Evolutionary conservation across 495 filamentous ascomycete genomes (phyloP), one percentile per base, ranked within the genome.

Genomic region (Hypoxylon cercidicola): DNA sequence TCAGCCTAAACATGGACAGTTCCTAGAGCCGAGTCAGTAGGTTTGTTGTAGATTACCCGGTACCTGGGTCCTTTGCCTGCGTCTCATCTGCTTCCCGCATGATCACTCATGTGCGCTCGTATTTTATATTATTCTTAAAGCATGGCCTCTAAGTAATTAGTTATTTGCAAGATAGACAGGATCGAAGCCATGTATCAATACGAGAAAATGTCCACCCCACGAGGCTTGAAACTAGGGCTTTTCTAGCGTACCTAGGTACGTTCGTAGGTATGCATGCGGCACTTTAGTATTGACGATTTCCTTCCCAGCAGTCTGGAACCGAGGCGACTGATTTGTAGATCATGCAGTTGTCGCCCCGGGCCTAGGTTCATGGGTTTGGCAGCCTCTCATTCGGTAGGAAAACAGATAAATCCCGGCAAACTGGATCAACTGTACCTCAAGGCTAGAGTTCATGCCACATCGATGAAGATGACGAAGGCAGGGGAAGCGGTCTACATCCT

Each of bases 301-400:
- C 18, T 25, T 56, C 44, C 52, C 60, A 46, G 28, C 46, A 50
- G 37, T 25, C 10, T 13, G 60, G 60, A 63, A 56, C 60, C 34
- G 50, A 28, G 11, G 3, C 12, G 18, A 40, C 28, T 40, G 20
- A 20, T 18, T 25, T 19, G 52, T 28, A 63, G 45, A 52, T 49
- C 47, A 30, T 18, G 43, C 59, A 32, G 19, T 19, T 37, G 30
- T 55, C 32, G 28, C 43, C 41, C 1, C 21, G 23, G 23, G 35
- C 23, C 60, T 52, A 51, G 52, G 16, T 41, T 45, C 52, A 56
- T 56, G 60, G 60, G 2, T 8, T 11, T 16, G 28, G n/a, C 10
- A 18, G 35, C 19, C 50, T 20, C 13, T 21, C 15, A 32, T 32
- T 32, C 30, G 30, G 30, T 15, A 53, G 15, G 35, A 16, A 13